phyloP scores from a whole-genome alignment of 2,329 filamentous ascomycete species.

The Colletotrichum sp. region DNA sequence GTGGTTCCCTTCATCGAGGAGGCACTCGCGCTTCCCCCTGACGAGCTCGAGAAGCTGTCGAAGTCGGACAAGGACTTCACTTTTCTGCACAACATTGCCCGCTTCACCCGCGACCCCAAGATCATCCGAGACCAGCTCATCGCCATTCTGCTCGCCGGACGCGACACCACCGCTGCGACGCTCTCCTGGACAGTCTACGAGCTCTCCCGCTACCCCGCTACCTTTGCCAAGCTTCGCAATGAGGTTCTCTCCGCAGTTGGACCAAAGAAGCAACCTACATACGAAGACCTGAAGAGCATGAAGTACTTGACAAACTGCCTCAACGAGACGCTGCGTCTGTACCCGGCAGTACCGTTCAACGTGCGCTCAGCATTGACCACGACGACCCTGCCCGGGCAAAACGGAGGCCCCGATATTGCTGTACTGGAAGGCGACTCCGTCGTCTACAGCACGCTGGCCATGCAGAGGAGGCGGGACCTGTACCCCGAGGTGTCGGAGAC shows the following conservation, averaged over 20 bases:
- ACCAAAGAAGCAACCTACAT: slow-evolving; percentile 25
- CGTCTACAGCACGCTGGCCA: slow-evolving; percentile 54
- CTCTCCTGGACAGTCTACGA: slow-evolving; percentile 52
- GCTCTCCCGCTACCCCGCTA: slow-evolving; percentile 42
- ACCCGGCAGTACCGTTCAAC: slow-evolving; percentile 82
- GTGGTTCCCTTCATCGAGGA: slow-evolving; percentile 72
- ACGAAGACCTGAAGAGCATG: slow-evolving; percentile 56
- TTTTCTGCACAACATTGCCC: slow-evolving; percentile 78
- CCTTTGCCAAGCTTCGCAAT: slow-evolving; percentile 47
- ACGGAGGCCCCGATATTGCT: slow-evolving; percentile 40
- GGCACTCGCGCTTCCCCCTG: slow-evolving; percentile 64
- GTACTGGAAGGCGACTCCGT: slow-evolving; percentile 51
- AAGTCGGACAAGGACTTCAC: slow-evolving; percentile 72
- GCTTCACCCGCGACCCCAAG: slow-evolving; percentile 65
- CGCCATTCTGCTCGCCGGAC: slow-evolving; percentile 66
- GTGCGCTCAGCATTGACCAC: slow-evolving; percentile 73
- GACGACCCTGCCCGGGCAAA: slow-evolving; percentile 68
- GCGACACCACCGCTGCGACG: slow-evolving; percentile 59
- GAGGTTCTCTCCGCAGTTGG: slow-evolving; percentile 56
- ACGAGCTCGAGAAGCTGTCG: slow-evolving; percentile 72
- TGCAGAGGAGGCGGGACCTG: slow-evolving; percentile 55
- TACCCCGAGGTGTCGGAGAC: slow-evolving; percentile 47
- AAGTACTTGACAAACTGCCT: slow-evolving; percentile 77
- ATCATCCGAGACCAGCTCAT: slow-evolving; percentile 80
- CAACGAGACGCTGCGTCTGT: slow-evolving; percentile 79